Percentiles rank a stretch among this genome's conserved stretches.
These are phyloP conservation scores for Atkinsonella texensis DNA, from an alignment of 2,329 filamentous ascomycete species.

Conservation along the genomic window DNA sequence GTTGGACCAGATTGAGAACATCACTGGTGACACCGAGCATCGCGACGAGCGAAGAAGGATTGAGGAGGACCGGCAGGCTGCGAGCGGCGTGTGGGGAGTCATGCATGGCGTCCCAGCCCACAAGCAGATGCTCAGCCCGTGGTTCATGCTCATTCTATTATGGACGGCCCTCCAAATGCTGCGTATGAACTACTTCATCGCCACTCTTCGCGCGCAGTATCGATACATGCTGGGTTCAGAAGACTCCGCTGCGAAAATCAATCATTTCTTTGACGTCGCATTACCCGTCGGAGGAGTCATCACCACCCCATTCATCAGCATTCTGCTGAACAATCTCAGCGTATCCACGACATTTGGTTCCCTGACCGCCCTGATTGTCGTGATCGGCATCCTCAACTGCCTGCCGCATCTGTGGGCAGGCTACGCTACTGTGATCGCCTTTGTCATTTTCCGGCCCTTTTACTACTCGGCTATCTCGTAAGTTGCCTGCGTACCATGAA, in stretches of 20 bases:
- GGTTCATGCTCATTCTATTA: slow-evolving; percentile 55
- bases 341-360: slow-evolving; percentile 47
- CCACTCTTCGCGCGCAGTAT: slow-evolving; percentile 59
- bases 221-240: slow-evolving; percentile 49
- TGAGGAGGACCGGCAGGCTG: slow-evolving; percentile 36
- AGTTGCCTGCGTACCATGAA: slow-evolving; percentile 10
- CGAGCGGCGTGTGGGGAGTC: slow-evolving; percentile 55
- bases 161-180: slow-evolving; percentile 43
- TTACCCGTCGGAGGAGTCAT: slow-evolving; percentile 58
- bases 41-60: slow-evolving; percentile 9
- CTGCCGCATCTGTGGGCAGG: slow-evolving; percentile 49
- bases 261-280: slow-evolving; percentile 31
- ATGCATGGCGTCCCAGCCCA: slow-evolving; percentile 51
- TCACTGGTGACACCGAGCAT: neutral
- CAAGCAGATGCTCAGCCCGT: slow-evolving; percentile 51
- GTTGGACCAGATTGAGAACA: neutral
- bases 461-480: slow-evolving; percentile 66
- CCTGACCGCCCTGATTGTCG: slow-evolving; percentile 46
- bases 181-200: slow-evolving; percentile 29
- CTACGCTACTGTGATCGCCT: slow-evolving; percentile 55
- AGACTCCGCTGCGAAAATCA: slow-evolving; percentile 22
- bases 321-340: slow-evolving; percentile 53
- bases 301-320: slow-evolving; percentile 59
- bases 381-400: slow-evolving; percentile 49
- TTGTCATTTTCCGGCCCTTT: slow-evolving; percentile 60